Evolutionary conservation across 208 protist species (phyloP).

Genomic region (Hexamita inflata): DNA sequence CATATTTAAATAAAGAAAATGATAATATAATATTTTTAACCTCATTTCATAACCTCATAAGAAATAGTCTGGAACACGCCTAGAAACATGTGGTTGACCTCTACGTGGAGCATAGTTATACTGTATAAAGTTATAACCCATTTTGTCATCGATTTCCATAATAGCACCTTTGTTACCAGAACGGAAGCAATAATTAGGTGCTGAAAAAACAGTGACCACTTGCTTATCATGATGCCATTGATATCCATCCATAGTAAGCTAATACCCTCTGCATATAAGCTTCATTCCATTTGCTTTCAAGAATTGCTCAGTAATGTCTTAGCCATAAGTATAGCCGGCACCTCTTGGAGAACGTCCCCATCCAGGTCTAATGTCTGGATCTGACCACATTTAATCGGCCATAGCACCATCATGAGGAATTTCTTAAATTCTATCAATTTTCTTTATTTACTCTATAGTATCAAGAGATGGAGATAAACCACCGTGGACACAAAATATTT

Average conservation of each 20-base stretch:
- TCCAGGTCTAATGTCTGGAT: constrained; percentile 30
- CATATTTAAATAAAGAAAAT: no score
- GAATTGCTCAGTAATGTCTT: constrained; percentile 38
- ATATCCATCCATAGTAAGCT: constrained; percentile 38
- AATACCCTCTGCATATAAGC: constrained; percentile 31
- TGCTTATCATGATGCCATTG: constrained; percentile 29
- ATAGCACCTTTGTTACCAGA: constrained; percentile 31
- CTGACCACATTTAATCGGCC: constrained; percentile 93
- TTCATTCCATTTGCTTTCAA: constrained; percentile 27
- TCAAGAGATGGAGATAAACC: constrained; percentile 71
- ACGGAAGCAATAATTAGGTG: constrained; percentile 64
- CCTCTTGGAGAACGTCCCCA: constrained; percentile 38
- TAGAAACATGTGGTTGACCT: constrained; percentile 85
- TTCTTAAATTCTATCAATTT: constrained; percentile 53
- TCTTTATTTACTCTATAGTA: constrained; percentile 75
- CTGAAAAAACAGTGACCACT: constrained; percentile 61
- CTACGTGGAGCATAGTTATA: constrained; percentile 89
- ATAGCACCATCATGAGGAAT: constrained; percentile 94
- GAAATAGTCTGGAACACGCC: constrained; percentile 92
- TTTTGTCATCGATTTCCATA: constrained; percentile 36
- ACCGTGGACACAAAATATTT: constrained; percentile 87
- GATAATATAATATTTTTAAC: no score
- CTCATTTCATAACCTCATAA: constrained; percentile 53
- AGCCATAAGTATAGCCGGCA: constrained; percentile 45
- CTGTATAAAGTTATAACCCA: constrained; percentile 60